These are phyloP conservation scores for Claviceps citrina DNA, from an alignment of 2,329 filamentous ascomycete species.

Conservation along the genomic window DNA sequence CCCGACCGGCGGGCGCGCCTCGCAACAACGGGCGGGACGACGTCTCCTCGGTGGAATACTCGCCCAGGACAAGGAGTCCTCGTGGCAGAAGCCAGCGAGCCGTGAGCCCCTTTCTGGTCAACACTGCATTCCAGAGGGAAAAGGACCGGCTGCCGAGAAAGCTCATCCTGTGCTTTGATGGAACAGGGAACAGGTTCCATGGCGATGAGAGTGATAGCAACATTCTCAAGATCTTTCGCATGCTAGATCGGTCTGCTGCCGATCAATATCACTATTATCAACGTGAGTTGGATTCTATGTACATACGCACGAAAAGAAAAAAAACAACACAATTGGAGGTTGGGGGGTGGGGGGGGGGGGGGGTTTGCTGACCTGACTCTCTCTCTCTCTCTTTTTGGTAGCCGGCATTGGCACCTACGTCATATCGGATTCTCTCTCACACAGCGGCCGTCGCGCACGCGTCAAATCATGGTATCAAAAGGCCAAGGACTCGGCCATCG, in stretches of 20 bases:
- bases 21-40: not conserved
- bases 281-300: slow-evolving; percentile 35
- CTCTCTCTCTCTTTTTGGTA: slow-evolving; percentile 11
- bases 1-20: not conserved
- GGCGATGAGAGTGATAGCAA: slow-evolving; percentile 49
- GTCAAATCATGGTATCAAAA: slow-evolving; percentile 54
- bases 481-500: slow-evolving; percentile 65
- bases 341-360: no score
- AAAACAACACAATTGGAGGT: no score
- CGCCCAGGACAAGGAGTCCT: not conserved
- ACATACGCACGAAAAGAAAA: no score
- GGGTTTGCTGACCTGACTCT: no score
- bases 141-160: slow-evolving; percentile 20
- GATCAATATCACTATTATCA: slow-evolving; percentile 52
- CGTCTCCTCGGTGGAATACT: not conserved
- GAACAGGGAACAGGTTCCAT: slow-evolving; percentile 48
- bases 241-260: slow-evolving; percentile 47
- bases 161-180: slow-evolving; percentile 47
- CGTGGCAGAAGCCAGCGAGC: not conserved
- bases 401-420: slow-evolving; percentile 62
- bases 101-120: slow-evolving; percentile 2
- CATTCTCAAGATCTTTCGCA: slow-evolving; percentile 55
- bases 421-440: slow-evolving; percentile 41
- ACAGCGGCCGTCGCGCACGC: slow-evolving; percentile 39
- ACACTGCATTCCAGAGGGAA: not conserved